A percentile compares a stretch with the other conserved stretches of the same genome.
phyloP scores from a whole-genome alignment of 345 rosid species.

The Schrenkiella parvula region DNA sequence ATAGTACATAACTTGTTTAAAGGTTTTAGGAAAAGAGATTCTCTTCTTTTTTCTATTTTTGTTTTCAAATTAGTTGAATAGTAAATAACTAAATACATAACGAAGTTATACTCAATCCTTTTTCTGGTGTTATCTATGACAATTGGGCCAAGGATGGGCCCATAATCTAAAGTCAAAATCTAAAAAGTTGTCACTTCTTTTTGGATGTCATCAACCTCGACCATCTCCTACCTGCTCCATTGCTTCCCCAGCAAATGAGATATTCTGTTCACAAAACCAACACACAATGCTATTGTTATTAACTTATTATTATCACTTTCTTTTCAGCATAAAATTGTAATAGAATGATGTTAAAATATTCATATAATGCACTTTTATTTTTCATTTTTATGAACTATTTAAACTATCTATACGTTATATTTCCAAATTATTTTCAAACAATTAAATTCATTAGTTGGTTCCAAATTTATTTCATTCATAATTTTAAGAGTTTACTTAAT shows the following conservation, averaged over 20 bases:
- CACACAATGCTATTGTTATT: constrained; percentile 1
- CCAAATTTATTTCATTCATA: neutral
- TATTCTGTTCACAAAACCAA: constrained; percentile 29
- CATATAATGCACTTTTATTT: neutral
- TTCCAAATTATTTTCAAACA: neutral
- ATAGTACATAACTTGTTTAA: no score
- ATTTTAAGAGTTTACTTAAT: neutral
- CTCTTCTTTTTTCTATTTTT: neutral
- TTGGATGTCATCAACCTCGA: constrained; percentile 25
- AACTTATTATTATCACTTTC: neutral
- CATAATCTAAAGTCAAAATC: constrained; percentile 30
- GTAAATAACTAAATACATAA: constrained; percentile 17
- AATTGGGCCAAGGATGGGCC: constrained; percentile 30
- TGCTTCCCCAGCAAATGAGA: constrained; percentile 34
- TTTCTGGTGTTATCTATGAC: constrained; percentile 1
- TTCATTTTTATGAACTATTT: neutral
- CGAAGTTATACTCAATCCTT: neutral
- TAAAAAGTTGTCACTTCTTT: constrained; percentile 25
- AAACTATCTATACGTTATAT: neutral
- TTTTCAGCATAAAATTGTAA: neutral
- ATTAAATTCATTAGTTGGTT: neutral
- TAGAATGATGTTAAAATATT: neutral
- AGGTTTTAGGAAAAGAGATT: no score
- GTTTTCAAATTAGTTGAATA: neutral
- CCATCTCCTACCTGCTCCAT: constrained; percentile 37